Evolutionary conservation across 2,329 filamentous ascomycete species (phyloP).

Genomic region (Colletotrichum simmondsii): DNA sequence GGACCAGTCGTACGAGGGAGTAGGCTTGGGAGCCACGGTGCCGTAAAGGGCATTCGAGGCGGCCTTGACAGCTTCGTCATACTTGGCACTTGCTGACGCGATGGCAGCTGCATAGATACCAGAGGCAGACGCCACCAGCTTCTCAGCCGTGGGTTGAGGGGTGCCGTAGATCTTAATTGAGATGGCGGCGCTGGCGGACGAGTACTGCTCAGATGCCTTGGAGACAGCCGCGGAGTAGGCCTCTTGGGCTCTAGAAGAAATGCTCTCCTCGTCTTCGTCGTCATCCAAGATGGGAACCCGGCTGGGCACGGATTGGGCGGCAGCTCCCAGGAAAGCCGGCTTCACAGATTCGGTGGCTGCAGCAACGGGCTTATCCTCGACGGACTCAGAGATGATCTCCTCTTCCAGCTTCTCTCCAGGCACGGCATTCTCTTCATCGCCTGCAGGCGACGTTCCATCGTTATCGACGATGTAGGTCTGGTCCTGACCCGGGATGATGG

Average conservation of each 20-base stretch:
- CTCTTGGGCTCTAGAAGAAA: conserved; percentile 59
- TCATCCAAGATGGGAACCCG: conserved; percentile 62
- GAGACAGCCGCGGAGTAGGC: conserved; percentile 74
- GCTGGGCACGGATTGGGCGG: conserved; percentile 60
- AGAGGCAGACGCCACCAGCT: conserved; percentile 76
- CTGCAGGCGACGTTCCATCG: conserved; percentile 37
- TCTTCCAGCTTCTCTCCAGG: conserved; percentile 37
- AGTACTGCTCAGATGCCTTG: conserved; percentile 75
- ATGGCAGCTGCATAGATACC: conserved; percentile 75
- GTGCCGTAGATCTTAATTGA: conserved; percentile 76
- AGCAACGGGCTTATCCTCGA: conserved; percentile 41
- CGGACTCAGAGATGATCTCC: conserved; percentile 38
- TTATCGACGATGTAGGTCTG: conserved; percentile 34
- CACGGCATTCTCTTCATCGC: conserved; percentile 28
- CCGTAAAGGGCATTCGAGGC: conserved; percentile 62
- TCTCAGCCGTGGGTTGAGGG: conserved; percentile 68
- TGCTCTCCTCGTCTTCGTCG: conserved; percentile 50
- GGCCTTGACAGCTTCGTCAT: conserved; percentile 65
- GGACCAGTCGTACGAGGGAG: conserved; percentile 57
- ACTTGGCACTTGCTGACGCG: conserved; percentile 67
- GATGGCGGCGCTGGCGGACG: conserved; percentile 73
- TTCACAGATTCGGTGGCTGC: conserved; percentile 51
- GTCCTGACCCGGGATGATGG: conserved; percentile 30
- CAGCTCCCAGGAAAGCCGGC: conserved; percentile 61
- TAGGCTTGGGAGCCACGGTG: conserved; percentile 55